These are phyloP conservation scores for Silene conica DNA, from an alignment of 148 eudicot genomes.

Conservation along the genomic window DNA sequence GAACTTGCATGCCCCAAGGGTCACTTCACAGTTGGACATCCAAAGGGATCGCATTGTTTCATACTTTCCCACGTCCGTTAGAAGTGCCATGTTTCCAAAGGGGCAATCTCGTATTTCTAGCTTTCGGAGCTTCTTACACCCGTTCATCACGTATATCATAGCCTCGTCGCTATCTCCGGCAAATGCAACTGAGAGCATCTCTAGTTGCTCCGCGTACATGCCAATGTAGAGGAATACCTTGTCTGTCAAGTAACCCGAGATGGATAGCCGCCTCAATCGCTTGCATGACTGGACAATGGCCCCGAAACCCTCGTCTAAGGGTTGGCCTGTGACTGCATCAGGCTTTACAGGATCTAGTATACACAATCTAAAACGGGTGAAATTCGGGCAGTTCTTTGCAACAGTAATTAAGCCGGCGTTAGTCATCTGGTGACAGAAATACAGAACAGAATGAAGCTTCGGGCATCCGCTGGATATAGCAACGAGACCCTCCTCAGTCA, in stretches of 20 bases:
- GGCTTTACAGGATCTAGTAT: constrained; percentile 60
- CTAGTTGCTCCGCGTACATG: constrained; percentile 76
- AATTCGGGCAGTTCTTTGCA: constrained; percentile 74
- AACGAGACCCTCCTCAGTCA: constrained; percentile 75
- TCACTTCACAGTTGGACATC: constrained; percentile 87
- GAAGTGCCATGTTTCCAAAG: constrained; percentile 67
- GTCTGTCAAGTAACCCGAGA: constrained; percentile 71
- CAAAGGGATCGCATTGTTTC: constrained; percentile 98
- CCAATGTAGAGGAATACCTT: constrained; percentile 82
- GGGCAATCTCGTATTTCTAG: constrained; percentile 77
- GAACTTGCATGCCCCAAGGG: constrained; percentile 66
- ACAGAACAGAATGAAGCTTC: constrained; percentile 61
- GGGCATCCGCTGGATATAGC: constrained; percentile 81
- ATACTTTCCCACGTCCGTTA: constrained; percentile 69
- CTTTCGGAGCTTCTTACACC: constrained; percentile 78
- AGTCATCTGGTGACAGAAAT: constrained; percentile 85
- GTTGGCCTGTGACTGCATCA: constrained; percentile 56
- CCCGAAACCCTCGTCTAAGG: constrained; percentile 84
- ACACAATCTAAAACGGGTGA: constrained; percentile 55
- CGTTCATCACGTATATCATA: constrained; percentile 70
- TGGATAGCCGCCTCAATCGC: constrained; percentile 57
- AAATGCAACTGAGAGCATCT: constrained; percentile 86
- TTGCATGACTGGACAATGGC: constrained; percentile 74
- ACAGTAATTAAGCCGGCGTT: constrained; percentile 68
- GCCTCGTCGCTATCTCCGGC: constrained; percentile 81